A percentile compares a stretch with the other conserved stretches of the same genome.
phyloP scores from a whole-genome alignment of 2,329 filamentous ascomycete genomes.

The Graphilbum sp. region DNA sequence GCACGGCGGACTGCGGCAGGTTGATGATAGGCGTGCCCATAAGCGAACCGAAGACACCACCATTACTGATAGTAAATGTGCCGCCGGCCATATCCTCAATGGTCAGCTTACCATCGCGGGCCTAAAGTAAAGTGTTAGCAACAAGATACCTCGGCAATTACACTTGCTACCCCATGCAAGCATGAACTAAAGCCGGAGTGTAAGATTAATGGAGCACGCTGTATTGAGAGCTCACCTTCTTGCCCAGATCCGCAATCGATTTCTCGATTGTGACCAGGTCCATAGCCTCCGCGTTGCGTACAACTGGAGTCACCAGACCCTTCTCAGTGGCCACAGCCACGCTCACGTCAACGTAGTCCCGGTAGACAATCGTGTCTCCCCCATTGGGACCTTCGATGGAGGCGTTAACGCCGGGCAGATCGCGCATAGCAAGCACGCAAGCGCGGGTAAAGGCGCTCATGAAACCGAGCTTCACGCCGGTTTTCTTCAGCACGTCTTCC shows the following conservation, averaged over 20 bases:
- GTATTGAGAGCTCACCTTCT: conserved; percentile 51
- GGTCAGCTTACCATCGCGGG: conserved; percentile 87
- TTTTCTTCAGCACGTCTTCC: conserved; percentile 90
- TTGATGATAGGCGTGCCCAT: conserved; percentile 99
- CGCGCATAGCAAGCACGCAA: conserved; percentile 79
- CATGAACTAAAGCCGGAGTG: no score
- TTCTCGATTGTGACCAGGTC: conserved; percentile 84
- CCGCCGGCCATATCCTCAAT: conserved; percentile 99
- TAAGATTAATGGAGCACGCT: no score
- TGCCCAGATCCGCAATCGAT: conserved; percentile 82
- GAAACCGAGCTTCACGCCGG: conserved; percentile 95
- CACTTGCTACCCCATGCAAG: no score
- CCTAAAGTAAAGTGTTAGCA: conserved; percentile 31
- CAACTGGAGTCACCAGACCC: conserved; percentile 89
- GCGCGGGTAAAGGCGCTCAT: conserved; percentile 96
- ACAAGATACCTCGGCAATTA: no score
- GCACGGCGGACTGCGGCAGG: conserved; percentile 77
- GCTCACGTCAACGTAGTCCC: conserved; percentile 95
- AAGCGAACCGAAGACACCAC: conserved; percentile 89
- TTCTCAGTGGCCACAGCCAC: conserved; percentile 96
- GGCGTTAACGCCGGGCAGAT: conserved; percentile 87
- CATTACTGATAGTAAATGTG: conserved; percentile 95
- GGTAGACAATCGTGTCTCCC: conserved; percentile 94
- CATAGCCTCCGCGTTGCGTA: conserved; percentile 80
- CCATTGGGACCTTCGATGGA: conserved; percentile 92